Evolutionary conservation across 768 basidiomycete genomes (phyloP).

Genomic region (Rhizopogon sp.): DNA sequence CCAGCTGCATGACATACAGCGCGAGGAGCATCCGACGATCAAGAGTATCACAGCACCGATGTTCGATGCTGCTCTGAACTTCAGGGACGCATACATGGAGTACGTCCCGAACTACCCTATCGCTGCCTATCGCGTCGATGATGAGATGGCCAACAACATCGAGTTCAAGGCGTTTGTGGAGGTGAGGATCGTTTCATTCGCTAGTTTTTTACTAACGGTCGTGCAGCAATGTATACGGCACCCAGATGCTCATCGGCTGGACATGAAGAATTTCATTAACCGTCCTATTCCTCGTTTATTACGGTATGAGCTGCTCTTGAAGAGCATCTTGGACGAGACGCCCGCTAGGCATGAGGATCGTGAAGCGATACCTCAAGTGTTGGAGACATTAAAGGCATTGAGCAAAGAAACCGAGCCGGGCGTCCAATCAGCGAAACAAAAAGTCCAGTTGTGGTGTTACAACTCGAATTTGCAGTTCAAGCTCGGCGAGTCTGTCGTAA

Average conservation of each 20-base stretch:
- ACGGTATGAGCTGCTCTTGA: constrained; percentile 84
- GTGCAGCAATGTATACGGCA: constrained; percentile 50
- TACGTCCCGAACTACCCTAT: constrained; percentile 93
- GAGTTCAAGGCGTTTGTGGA: constrained; percentile 82
- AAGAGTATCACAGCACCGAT: constrained; percentile 78
- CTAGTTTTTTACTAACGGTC: constrained; percentile 1
- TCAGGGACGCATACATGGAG: constrained; percentile 88
- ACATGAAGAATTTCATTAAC: constrained; percentile 92
- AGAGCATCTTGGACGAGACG: constrained; percentile 73
- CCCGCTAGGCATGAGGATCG: constrained; percentile 74
- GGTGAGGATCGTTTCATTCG: constrained; percentile 34
- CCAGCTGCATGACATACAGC: constrained; percentile 79
- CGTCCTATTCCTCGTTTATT: constrained; percentile 87
- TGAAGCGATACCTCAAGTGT: constrained; percentile 76
- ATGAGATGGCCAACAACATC: constrained; percentile 79
- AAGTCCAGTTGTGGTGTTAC: constrained; percentile 87
- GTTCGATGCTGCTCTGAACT: constrained; percentile 87
- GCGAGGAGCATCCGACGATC: constrained; percentile 81
- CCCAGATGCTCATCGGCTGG: constrained; percentile 73
- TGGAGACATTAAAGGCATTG: constrained; percentile 81
- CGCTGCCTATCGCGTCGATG: constrained; percentile 81
- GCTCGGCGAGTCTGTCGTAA: constrained; percentile 62
- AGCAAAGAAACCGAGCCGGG: constrained; percentile 88
- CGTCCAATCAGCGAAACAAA: constrained; percentile 78
- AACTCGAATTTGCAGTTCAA: constrained; percentile 79